Evolutionary conservation across 2,329 filamentous ascomycete genomes (phyloP).

Genomic region (Aspergillus amoenus): DNA sequence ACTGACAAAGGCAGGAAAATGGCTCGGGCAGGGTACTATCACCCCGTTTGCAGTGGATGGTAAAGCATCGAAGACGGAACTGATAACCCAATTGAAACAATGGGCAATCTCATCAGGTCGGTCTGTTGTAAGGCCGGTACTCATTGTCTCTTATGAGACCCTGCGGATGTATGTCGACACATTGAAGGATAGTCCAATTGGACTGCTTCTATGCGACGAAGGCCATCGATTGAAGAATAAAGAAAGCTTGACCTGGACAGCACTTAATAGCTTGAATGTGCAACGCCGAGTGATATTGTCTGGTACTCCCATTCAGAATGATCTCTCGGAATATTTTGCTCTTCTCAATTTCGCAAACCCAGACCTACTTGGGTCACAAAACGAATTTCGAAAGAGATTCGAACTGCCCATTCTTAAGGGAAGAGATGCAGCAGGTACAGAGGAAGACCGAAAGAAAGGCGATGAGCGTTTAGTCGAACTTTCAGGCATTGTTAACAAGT

Average conservation of each 20-base stretch:
- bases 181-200: slow-evolving; percentile 85
- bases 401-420: slow-evolving; percentile 90
- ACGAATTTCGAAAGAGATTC: slow-evolving; percentile 90
- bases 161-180: slow-evolving; percentile 87
- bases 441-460: slow-evolving; percentile 76
- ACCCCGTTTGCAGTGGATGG: slow-evolving; percentile 95
- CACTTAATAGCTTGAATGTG: slow-evolving; percentile 86
- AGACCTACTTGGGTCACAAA: slow-evolving; percentile 79
- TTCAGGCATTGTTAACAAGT: slow-evolving; percentile 87
- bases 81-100: slow-evolving; percentile 85
- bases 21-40: slow-evolving; percentile 89
- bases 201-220: slow-evolving; percentile 91
- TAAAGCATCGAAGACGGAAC: slow-evolving; percentile 90
- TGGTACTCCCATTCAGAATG: slow-evolving; percentile 96
- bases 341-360: slow-evolving; percentile 97
- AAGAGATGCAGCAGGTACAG: slow-evolving; percentile 84
- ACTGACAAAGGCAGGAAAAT: slow-evolving; percentile 63
- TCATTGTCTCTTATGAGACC: slow-evolving; percentile 98
- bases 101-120: slow-evolving; percentile 94
- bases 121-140: slow-evolving; percentile 82
- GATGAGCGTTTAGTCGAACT: slow-evolving; percentile 81
- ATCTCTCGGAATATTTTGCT: slow-evolving; percentile 96
- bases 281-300: slow-evolving; percentile 90
- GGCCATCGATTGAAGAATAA: slow-evolving; percentile 96
- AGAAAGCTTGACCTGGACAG: slow-evolving; percentile 91